A percentile compares a stretch with the other conserved stretches of the same genome.
These are phyloP conservation scores for Aspergillus biplanus DNA, from an alignment of 495 filamentous ascomycete species.

Conservation along the genomic window DNA sequence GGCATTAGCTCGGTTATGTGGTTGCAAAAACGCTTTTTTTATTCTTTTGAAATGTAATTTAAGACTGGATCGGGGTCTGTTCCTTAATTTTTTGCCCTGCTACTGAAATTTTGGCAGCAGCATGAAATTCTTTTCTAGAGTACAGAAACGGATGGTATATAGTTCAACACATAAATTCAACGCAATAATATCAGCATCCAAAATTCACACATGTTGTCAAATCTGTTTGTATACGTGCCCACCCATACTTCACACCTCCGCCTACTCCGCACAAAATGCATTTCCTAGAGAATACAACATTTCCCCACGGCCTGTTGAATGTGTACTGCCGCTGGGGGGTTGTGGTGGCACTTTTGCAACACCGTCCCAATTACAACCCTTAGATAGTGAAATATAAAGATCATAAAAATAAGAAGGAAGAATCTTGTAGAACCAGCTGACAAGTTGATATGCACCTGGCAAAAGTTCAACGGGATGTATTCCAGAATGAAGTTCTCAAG, in stretches of 20 bases:
- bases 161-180: conserved; percentile 19
- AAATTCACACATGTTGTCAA: not conserved
- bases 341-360: not conserved
- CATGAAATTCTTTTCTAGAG: not conserved
- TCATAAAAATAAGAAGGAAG: not conserved
- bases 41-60: conserved; percentile 16
- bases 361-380: not conserved
- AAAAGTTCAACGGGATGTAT: conserved; percentile 2
- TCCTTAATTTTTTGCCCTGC: not conserved
- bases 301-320: not conserved
- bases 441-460: conserved; percentile 6
- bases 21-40: conserved; percentile 1
- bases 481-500: not conserved
- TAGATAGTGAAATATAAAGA: not conserved
- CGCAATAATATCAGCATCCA: conserved; percentile 8
- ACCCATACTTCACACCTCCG: conserved; percentile 2
- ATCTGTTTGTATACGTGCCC: conserved; percentile 11
- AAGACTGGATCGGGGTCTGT: not conserved
- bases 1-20: conserved; percentile 10
- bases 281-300: not conserved
- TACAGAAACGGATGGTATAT: not conserved
- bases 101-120: not conserved
- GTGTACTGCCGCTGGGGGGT: not conserved
- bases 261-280: conserved; percentile 8
- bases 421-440: conserved; percentile 11